A percentile compares a stretch with the other conserved stretches of the same genome.
phyloP scores from a whole-genome alignment of 352 stramenopile genomes.

The Elongisporangium undulatum region DNA sequence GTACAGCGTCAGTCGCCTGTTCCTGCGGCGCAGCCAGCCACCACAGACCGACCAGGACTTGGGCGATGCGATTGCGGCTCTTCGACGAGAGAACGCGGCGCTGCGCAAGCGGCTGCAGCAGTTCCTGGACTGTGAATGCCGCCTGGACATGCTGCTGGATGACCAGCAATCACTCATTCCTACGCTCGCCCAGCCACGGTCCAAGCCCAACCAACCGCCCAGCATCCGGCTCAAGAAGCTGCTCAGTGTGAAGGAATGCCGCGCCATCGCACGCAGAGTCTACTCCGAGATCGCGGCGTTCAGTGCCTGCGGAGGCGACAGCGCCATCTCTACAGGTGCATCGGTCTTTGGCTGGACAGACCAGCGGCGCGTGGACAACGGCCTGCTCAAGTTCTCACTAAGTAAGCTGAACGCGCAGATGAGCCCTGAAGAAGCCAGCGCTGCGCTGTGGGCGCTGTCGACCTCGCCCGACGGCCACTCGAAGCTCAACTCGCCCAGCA shows the following conservation, averaged over 20 bases:
- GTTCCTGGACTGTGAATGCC: too few species aligned
- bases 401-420: constrained; percentile 8
- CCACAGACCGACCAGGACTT: too few species aligned
- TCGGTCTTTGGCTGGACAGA: too few species aligned
- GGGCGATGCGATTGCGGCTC: not conserved
- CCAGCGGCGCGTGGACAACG: too few species aligned
- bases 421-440: constrained; percentile 6
- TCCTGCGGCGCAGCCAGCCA: too few species aligned
- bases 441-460: constrained; percentile 15
- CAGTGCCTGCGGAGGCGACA: constrained; percentile 7
- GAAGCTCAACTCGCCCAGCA: constrained; percentile 21
- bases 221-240: constrained; percentile 10
- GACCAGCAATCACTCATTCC: too few species aligned
- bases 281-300: constrained; percentile 25
- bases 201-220: too few species aligned
- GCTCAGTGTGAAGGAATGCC: constrained; percentile 34
- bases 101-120: not conserved
- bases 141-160: too few species aligned
- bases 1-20: too few species aligned
- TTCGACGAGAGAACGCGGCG: constrained; percentile 9
- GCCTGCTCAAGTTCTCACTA: too few species aligned
- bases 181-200: too few species aligned
- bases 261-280: constrained; percentile 22
- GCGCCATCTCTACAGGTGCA: constrained; percentile 1
- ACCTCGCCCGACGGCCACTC: constrained; percentile 12